Conservation (phyloP, 169 alveolate species). For the Theileria parva region DNA sequence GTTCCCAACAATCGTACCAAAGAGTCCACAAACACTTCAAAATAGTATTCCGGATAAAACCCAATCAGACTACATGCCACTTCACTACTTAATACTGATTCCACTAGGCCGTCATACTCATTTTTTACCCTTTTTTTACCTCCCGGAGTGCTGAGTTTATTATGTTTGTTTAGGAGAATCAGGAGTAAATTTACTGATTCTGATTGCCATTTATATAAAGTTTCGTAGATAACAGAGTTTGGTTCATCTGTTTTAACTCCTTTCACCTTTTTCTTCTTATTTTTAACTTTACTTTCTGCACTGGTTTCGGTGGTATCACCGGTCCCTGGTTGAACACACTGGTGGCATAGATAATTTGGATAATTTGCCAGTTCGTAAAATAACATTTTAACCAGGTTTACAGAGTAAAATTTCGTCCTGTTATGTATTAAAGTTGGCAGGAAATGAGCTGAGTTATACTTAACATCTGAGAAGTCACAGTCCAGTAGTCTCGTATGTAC, state of each 20-base stretch:
- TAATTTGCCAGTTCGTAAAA: conserved; percentile 9
- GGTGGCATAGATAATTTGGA: not conserved
- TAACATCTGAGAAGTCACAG: not conserved
- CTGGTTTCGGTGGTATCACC: not conserved
- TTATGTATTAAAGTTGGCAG: not conserved
- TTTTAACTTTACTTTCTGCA: not conserved
- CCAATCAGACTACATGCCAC: not conserved
- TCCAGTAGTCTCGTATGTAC: not conserved
- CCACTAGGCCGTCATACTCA: conserved; percentile 3
- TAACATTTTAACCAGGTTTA: not conserved
- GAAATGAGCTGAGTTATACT: not conserved
- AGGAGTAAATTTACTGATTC: not conserved
- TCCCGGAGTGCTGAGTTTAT: not conserved
- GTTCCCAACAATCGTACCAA: not conserved
- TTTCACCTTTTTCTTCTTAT: not conserved
- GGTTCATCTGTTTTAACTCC: not conserved
- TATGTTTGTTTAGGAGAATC: not conserved
- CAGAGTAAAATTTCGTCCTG: not conserved
- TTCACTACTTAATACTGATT: not conserved
- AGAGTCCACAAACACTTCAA: not conserved
- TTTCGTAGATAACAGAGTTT: not conserved
- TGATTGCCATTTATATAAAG: conserved; percentile 2
- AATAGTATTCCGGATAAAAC: conserved; percentile 4
- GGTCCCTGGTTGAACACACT: not conserved
- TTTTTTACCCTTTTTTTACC: not conserved